phyloP scores from a whole-genome alignment of 768 basidiomycete species.

The Suillus plorans region DNA sequence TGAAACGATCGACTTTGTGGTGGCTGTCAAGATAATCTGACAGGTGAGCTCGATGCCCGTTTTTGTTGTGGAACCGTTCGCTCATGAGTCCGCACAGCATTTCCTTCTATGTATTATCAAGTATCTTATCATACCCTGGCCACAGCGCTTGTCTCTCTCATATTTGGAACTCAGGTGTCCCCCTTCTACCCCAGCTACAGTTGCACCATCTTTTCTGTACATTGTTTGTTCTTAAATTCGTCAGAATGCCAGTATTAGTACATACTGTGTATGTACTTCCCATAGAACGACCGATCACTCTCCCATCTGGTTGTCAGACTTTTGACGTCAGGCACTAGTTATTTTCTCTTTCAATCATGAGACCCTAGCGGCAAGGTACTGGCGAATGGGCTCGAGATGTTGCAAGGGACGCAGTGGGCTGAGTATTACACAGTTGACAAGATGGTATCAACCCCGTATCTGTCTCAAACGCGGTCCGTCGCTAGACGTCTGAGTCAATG shows the following conservation, averaged over 20 bases:
- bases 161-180: neutral
- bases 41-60: neutral
- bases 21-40: neutral
- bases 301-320: neutral
- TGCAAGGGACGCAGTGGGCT: neutral
- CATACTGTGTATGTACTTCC: neutral
- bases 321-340: neutral
- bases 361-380: neutral
- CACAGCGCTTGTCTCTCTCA: neutral
- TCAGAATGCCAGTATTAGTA: neutral
- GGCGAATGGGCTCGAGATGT: neutral
- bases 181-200: neutral
- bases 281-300: neutral
- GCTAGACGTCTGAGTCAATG: conserved; percentile 80
- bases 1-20: neutral
- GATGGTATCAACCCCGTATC: conserved; percentile 73
- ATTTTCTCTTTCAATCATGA: neutral
- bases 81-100: neutral
- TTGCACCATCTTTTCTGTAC: neutral
- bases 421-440: neutral
- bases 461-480: conserved; percentile 75
- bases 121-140: neutral
- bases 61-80: neutral
- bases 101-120: neutral
- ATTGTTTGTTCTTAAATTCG: neutral